A percentile compares a stretch with the other conserved stretches of the same genome.
These are phyloP conservation scores for Cytospora chrysosperma DNA, from an alignment of 2,329 filamentous ascomycete genomes.

Conservation along the genomic window DNA sequence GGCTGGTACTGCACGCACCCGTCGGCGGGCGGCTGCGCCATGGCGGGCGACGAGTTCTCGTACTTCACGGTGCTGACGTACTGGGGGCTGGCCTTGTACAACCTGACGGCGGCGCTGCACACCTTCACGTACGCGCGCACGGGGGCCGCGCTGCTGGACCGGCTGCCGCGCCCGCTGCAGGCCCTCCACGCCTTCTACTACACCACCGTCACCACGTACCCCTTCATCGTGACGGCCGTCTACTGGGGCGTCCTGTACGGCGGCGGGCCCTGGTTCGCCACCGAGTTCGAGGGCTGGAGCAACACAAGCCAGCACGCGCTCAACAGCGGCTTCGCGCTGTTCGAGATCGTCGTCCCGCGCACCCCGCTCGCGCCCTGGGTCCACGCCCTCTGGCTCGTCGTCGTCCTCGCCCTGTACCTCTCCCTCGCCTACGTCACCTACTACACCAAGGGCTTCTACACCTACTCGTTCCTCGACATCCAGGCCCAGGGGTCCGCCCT, in stretches of 20 bases:
- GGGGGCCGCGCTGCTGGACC: conserved; percentile 55
- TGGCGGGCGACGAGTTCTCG: conserved; percentile 62
- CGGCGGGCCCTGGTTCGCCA: conserved; percentile 48
- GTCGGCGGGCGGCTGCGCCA: conserved; percentile 42
- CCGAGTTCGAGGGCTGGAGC: conserved; percentile 56
- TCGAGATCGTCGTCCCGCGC: conserved; percentile 70
- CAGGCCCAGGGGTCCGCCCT: conserved; percentile 45
- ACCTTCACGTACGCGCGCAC: conserved; percentile 63
- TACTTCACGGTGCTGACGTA: conserved; percentile 82
- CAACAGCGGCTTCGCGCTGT: conserved; percentile 71
- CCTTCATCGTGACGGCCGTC: conserved; percentile 68
- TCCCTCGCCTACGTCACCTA: conserved; percentile 71
- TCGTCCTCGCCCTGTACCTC: conserved; percentile 72
- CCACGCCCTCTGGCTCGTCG: conserved; percentile 64
- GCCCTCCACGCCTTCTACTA: conserved; percentile 65
- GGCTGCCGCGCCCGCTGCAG: conserved; percentile 61
- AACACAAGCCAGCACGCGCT: conserved; percentile 74
- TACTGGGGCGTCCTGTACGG: conserved; percentile 65
- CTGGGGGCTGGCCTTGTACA: conserved; percentile 83
- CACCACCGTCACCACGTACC: conserved; percentile 60
- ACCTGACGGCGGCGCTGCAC: conserved; percentile 65
- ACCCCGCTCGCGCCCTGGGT: conserved; percentile 61
- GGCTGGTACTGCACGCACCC: conserved; percentile 59
- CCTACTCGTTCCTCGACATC: conserved; percentile 76
- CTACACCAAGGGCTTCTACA: conserved; percentile 69